Base-by-base conservation (phyloP, 495 filamentous ascomycete genomes). In the Penicillium silybi region DNA sequence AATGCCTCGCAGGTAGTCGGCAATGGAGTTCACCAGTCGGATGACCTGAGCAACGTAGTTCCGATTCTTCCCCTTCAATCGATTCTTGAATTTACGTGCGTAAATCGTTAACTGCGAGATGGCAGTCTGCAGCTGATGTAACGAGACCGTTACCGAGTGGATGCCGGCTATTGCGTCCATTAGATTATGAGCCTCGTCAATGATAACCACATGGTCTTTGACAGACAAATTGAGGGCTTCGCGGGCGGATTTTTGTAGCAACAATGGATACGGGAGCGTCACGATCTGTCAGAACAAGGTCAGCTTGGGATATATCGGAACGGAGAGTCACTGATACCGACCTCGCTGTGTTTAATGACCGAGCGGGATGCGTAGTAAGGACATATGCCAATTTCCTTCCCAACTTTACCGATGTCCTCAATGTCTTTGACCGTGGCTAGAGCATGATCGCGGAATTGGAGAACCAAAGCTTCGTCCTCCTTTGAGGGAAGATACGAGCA, bases 131-230 rank as follows among this genome's bases (percentile, higher is more conserved):
- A 97, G 68, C 55, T 97, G 91, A 19, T 63, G 65, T 5, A 92
- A 74, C 9, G 84, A 82, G 22, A 97, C 78, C 35, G 85, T 80
- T 4, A 89, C 80, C 1, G 93, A 95, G 62, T 97, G 82, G 45
- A 96, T 92, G 19, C 83, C 85, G 1, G 89, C 80, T 40, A 98
- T 91, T 2, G 92, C 88, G 66, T 96, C 91, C 84, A 97, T 97
- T 26, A 98, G 80, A 64, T 98, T 98, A 63, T 98, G 93, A 1
- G 95, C 93, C 72, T 98, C 93, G 60, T 98, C 93, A 55, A 98
- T 89, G 39, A 98, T 87, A 19, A 98, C 81, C 2, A 97, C 77
- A 65, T 96, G 92, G 6, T 82, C 86, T 58, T 92, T 90, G 9
- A 98, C 68, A 25, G 88, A 93, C 18, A 98, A 79, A 27, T 84